phyloP scores from a whole-genome alignment of 495 filamentous ascomycete genomes.

The Talaromyces stipitatus region DNA sequence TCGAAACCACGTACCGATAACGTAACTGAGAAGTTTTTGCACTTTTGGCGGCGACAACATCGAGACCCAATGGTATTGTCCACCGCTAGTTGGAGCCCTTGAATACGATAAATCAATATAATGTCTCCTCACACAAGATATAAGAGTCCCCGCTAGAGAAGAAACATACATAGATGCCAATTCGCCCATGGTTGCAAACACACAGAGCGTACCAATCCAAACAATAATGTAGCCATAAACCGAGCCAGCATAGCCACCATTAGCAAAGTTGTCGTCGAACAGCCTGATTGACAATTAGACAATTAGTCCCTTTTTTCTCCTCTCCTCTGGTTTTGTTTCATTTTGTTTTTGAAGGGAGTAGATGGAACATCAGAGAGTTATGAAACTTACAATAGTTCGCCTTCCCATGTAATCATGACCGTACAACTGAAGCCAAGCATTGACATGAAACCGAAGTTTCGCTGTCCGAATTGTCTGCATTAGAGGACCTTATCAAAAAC shows the following conservation, averaged over 20 bases:
- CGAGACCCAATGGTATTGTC: constrained; percentile 46
- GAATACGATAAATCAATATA: too few relatives aligned
- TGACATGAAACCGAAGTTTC: constrained; percentile 38
- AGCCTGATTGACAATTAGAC: too few relatives aligned
- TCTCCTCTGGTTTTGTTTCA: too few relatives aligned
- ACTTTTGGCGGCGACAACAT: constrained; percentile 33
- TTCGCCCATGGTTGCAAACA: constrained; percentile 38
- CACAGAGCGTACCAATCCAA: constrained; percentile 31
- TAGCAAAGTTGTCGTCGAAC: too few relatives aligned
- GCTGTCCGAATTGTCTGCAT: too few relatives aligned
- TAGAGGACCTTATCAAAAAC: too few relatives aligned
- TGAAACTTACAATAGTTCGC: constrained; percentile 17
- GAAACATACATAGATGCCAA: constrained; percentile 35
- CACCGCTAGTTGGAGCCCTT: too few relatives aligned
- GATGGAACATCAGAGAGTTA: not conserved
- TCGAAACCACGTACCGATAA: constrained; percentile 19
- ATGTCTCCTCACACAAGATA: too few relatives aligned
- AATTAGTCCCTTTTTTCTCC: too few relatives aligned
- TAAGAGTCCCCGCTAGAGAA: not conserved
- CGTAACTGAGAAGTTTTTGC: constrained; percentile 38
- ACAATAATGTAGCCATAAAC: constrained; percentile 41
- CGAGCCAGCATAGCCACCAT: constrained; percentile 40
- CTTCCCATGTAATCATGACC: constrained; percentile 39
- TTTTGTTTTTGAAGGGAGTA: too few relatives aligned
- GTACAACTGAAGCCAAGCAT: constrained; percentile 40